Evolutionary conservation across 371 early-diverging fungal genomes (phyloP).

Genomic region (Coemansia sp.): DNA sequence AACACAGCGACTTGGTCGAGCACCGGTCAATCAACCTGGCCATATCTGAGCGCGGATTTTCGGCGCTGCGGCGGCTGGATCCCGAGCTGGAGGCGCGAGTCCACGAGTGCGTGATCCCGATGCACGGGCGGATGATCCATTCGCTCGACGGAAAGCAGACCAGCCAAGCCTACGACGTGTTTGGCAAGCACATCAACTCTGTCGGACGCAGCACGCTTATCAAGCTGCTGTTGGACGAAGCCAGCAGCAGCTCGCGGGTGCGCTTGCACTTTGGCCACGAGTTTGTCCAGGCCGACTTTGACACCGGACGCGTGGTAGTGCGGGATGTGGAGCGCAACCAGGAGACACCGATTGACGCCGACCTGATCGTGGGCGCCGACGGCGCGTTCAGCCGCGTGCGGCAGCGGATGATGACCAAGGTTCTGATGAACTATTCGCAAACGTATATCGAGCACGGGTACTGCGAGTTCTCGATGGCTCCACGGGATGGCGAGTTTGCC

Average conservation of each 20-base stretch:
- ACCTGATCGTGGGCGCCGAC: conserved; percentile 94
- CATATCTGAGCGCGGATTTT: conserved; percentile 84
- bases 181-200: conserved; percentile 93
- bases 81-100: conserved; percentile 66
- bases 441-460: conserved; percentile 89
- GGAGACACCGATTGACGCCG: conserved; percentile 55
- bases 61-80: conserved; percentile 74
- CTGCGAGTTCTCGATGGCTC: conserved; percentile 83
- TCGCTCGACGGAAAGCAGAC: conserved; percentile 64
- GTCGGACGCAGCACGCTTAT: conserved; percentile 86
- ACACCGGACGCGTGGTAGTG: conserved; percentile 46
- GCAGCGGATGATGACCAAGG: conserved; percentile 56
- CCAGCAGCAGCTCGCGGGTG: conserved; percentile 45
- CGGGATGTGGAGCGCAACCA: conserved; percentile 27
- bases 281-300: conserved; percentile 55
- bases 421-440: conserved; percentile 81
- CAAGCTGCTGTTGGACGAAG: conserved; percentile 67
- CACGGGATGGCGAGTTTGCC: conserved; percentile 64
- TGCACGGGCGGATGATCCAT: conserved; percentile 95
- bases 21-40: conserved; percentile 92
- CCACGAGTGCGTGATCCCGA: conserved; percentile 76
- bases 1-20: conserved; percentile 57
- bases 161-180: conserved; percentile 85
- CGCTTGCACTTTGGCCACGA: conserved; percentile 56
- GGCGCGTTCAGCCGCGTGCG: conserved; percentile 87